Evolutionary conservation across 2,329 filamentous ascomycete genomes (phyloP).

Genomic region (Fusarium illudens): DNA sequence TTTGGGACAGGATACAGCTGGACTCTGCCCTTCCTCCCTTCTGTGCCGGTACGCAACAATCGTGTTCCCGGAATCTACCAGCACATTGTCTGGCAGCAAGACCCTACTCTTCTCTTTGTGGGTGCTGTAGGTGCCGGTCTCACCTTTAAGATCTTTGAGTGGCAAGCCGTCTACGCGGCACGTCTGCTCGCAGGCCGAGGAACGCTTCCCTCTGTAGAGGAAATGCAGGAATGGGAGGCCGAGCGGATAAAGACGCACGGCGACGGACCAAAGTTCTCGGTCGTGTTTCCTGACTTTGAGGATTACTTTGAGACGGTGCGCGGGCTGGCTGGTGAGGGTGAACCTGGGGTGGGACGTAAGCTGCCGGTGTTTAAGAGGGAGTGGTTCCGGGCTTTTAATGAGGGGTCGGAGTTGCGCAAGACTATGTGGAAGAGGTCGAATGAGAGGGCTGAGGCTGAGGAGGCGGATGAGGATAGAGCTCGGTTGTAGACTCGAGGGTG

Average conservation of each 20-base stretch:
- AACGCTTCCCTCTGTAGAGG: slow-evolving; percentile 56
- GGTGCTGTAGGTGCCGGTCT: slow-evolving; percentile 66
- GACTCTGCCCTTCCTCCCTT: slow-evolving; percentile 68
- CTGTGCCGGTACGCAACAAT: slow-evolving; percentile 61
- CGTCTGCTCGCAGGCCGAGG: slow-evolving; percentile 64
- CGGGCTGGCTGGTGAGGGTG: slow-evolving; percentile 56
- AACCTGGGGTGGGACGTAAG: slow-evolving; percentile 53
- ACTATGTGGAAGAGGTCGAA: slow-evolving; percentile 66
- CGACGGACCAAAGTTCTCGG: slow-evolving; percentile 64
- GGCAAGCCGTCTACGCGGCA: slow-evolving; percentile 70
- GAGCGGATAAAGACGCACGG: slow-evolving; percentile 62
- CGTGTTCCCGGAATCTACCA: slow-evolving; percentile 65
- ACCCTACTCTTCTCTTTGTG: slow-evolving; percentile 65
- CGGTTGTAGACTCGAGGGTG: slow-evolving; percentile 5
- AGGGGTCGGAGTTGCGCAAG: slow-evolving; percentile 64
- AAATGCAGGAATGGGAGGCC: slow-evolving; percentile 65
- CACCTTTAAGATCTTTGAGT: slow-evolving; percentile 75
- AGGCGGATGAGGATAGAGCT: neutral
- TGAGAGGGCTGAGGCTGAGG: slow-evolving; percentile 24
- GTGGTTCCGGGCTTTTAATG: slow-evolving; percentile 61
- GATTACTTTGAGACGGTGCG: slow-evolving; percentile 69
- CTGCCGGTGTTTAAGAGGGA: slow-evolving; percentile 55
- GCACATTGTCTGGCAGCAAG: slow-evolving; percentile 63
- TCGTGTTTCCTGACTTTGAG: slow-evolving; percentile 69
- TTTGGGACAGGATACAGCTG: slow-evolving; percentile 74